These are phyloP conservation scores for Epicoccum nigrum DNA, from an alignment of 2,329 filamentous ascomycete genomes.

Conservation along the genomic window DNA sequence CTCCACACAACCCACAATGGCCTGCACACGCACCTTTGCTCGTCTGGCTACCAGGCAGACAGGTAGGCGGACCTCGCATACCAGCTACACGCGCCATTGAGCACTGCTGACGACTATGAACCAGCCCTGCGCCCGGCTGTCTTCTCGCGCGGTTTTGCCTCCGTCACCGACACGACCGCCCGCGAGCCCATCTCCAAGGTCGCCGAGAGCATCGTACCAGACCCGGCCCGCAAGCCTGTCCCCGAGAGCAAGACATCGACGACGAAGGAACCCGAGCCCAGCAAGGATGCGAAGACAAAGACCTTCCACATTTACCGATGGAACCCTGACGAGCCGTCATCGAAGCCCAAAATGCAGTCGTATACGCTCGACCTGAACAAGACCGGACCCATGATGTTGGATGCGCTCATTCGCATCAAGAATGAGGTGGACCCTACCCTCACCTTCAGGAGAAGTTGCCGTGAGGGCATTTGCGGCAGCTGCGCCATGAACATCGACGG, in stretches of 20 bases:
- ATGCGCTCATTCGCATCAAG: conserved; percentile 97
- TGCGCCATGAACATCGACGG: conserved; percentile 99
- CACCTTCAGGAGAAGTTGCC: conserved; percentile 93
- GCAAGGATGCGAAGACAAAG: conserved; percentile 72
- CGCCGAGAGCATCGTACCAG: conserved; percentile 36
- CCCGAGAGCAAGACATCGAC: conserved; percentile 64
- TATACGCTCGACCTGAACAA: conserved; percentile 98
- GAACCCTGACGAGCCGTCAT: conserved; percentile 90
- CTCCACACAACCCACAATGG: conserved; percentile 42
- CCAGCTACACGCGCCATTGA: conserved; percentile 24
- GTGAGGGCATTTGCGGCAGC: conserved; percentile 97
- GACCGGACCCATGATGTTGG: conserved; percentile 98
- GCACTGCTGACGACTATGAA: conserved; percentile 30
- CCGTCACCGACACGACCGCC: conserved; percentile 41
- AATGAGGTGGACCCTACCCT: conserved; percentile 97
- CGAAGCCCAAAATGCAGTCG: conserved; percentile 94
- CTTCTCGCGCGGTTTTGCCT: conserved; percentile 48
- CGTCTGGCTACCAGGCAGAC: conserved; percentile 47
- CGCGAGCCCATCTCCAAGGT: conserved; percentile 44
- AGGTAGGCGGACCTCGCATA: conserved; percentile 32
- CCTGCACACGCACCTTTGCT: conserved; percentile 46
- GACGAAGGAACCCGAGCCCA: conserved; percentile 65
- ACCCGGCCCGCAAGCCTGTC: conserved; percentile 37
- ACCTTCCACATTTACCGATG: conserved; percentile 99
- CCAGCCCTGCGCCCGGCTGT: conserved; percentile 45